These are phyloP conservation scores for Stromatinia cepivora DNA, from an alignment of 2,329 filamentous ascomycete species.

Conservation along the genomic window DNA sequence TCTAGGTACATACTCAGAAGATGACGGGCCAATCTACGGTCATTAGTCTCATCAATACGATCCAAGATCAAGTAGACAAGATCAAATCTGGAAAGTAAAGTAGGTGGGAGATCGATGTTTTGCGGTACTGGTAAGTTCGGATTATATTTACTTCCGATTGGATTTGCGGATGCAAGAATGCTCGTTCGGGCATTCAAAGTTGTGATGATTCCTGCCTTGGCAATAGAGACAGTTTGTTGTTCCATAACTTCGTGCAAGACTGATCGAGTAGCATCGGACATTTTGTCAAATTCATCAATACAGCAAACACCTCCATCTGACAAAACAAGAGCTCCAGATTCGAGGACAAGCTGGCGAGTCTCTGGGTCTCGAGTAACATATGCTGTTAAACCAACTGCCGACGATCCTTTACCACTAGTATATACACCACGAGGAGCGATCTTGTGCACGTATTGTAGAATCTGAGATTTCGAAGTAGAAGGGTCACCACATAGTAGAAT, in stretches of 20 bases:
- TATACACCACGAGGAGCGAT: slow-evolving; percentile 88
- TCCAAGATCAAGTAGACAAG: slow-evolving; percentile 96
- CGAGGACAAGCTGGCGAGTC: slow-evolving; percentile 70
- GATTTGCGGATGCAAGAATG: slow-evolving; percentile 95
- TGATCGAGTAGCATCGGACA: slow-evolving; percentile 72
- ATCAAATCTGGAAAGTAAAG: slow-evolving; percentile 92
- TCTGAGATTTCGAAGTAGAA: slow-evolving; percentile 92
- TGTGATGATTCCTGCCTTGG: slow-evolving; percentile 76
- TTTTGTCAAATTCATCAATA: slow-evolving; percentile 80
- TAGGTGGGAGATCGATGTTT: slow-evolving; percentile 96
- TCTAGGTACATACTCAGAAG: slow-evolving; percentile 95
- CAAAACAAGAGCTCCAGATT: slow-evolving; percentile 71
- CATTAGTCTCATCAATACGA: slow-evolving; percentile 84
- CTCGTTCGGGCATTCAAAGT: slow-evolving; percentile 94
- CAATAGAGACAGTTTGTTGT: slow-evolving; percentile 76
- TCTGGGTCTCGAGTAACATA: slow-evolving; percentile 75
- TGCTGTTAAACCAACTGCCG: slow-evolving; percentile 74
- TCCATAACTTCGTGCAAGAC: slow-evolving; percentile 81
- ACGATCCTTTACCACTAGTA: slow-evolving; percentile 74
- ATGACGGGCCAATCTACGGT: slow-evolving; percentile 87
- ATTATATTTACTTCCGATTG: slow-evolving; percentile 97
- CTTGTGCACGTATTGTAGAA: slow-evolving; percentile 93
- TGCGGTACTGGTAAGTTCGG: slow-evolving; percentile 92
- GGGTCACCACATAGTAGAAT: slow-evolving; percentile 95
- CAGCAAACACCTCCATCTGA: slow-evolving; percentile 76